A percentile compares a stretch with the other conserved stretches of the same genome.
phyloP scores from a whole-genome alignment of 2,329 filamentous ascomycete species.

The Chlorencoelia australis region DNA sequence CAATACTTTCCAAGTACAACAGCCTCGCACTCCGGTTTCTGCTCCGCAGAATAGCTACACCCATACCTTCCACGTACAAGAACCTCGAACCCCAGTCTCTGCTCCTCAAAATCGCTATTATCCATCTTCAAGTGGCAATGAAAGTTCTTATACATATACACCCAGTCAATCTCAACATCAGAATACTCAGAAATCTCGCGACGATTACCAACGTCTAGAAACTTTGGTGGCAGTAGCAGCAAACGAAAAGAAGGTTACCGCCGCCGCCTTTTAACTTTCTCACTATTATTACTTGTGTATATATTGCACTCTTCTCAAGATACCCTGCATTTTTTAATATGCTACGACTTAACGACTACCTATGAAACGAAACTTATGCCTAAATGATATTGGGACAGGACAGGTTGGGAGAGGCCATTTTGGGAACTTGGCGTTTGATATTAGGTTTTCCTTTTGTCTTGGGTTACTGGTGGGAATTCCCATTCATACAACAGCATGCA shows the following conservation, averaged over 20 bases:
- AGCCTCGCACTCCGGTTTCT: conserved; percentile 7
- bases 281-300: too few relatives aligned
- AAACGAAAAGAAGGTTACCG: conserved; percentile 37
- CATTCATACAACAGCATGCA: too few relatives aligned
- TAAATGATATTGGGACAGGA: too few relatives aligned
- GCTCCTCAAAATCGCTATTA: conserved; percentile 19
- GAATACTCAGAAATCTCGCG: conserved; percentile 24
- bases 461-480: too few relatives aligned
- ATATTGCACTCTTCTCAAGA: too few relatives aligned
- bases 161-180: conserved; percentile 28
- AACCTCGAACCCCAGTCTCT: conserved; percentile 7
- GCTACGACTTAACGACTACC: too few relatives aligned
- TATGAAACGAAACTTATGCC: too few relatives aligned
- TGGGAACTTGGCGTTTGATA: too few relatives aligned
- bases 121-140: conserved; percentile 8
- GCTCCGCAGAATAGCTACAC: conserved; percentile 32
- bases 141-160: conserved; percentile 19
- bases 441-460: too few relatives aligned
- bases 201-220: conserved; percentile 47
- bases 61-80: conserved; percentile 40
- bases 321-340: too few relatives aligned
- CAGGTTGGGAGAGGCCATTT: too few relatives aligned
- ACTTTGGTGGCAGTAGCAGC: conserved; percentile 57
- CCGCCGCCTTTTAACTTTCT: too few relatives aligned
- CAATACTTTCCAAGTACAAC: conserved; percentile 40